These are phyloP conservation scores for Thielaviopsis ethacetica DNA, from an alignment of 2,329 filamentous ascomycete genomes.

Conservation along the genomic window DNA sequence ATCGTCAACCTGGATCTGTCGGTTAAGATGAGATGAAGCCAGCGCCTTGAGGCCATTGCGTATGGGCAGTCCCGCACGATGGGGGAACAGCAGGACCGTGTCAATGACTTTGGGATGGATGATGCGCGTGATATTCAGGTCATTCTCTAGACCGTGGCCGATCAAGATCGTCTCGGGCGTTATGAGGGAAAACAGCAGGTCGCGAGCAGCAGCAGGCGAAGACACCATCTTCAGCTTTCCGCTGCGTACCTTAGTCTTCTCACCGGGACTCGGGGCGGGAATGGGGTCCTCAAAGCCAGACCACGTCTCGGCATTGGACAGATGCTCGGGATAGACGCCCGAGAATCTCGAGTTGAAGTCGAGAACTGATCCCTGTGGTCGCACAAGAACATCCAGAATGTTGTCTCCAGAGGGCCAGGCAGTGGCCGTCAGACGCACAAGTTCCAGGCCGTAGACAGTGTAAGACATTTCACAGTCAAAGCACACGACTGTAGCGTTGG, in stretches of 20 bases:
- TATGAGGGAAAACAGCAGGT: slow-evolving; percentile 60
- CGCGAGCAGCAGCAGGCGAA: slow-evolving; percentile 57
- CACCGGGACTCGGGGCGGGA: slow-evolving; percentile 14
- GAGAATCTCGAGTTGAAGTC: slow-evolving; percentile 90
- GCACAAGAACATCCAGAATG: slow-evolving; percentile 71
- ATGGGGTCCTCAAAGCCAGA: slow-evolving; percentile 19
- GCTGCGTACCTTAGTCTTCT: slow-evolving; percentile 18
- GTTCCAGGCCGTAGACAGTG: slow-evolving; percentile 72
- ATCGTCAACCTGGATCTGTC: slow-evolving; percentile 59
- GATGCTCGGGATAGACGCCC: slow-evolving; percentile 66
- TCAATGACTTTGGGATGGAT: slow-evolving; percentile 77
- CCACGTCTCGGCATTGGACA: slow-evolving; percentile 49
- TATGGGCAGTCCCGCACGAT: slow-evolving; percentile 57
- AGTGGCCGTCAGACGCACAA: slow-evolving; percentile 77
- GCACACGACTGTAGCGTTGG: slow-evolving; percentile 47
- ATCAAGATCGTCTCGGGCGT: slow-evolving; percentile 67
- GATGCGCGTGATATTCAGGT: slow-evolving; percentile 70
- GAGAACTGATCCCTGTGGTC: slow-evolving; percentile 66
- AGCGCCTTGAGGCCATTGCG: slow-evolving; percentile 65
- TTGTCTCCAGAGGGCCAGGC: slow-evolving; percentile 65
- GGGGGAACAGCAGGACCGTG: slow-evolving; percentile 70
- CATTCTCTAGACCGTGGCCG: slow-evolving; percentile 89
- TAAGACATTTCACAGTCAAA: slow-evolving; percentile 99
- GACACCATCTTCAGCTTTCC: slow-evolving; percentile 51
- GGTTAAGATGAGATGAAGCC: slow-evolving; percentile 49